Evolutionary conservation across 2,329 filamentous ascomycete species (phyloP).

Genomic region (Pestalotiopsis fici): DNA sequence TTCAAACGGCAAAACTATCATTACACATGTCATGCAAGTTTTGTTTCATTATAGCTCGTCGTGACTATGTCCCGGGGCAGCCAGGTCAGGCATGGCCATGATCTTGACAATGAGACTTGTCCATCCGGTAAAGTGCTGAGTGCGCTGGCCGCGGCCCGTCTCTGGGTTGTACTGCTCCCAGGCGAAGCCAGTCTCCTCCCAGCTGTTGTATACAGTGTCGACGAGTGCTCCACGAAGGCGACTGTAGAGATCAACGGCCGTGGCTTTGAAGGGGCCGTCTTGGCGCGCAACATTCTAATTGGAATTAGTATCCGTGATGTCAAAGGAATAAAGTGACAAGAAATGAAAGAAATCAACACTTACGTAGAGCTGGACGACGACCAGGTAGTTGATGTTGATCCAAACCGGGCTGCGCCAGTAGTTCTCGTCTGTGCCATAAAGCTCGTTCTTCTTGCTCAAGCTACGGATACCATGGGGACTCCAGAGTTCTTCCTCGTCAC

Average conservation of each 20-base stretch:
- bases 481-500: slow-evolving; percentile 84
- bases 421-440: slow-evolving; percentile 91
- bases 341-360: slow-evolving; percentile 34
- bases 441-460: slow-evolving; percentile 77
- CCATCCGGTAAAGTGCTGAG: slow-evolving; percentile 98
- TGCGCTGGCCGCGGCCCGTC: slow-evolving; percentile 89
- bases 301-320: neutral
- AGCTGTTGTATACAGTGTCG: slow-evolving; percentile 83
- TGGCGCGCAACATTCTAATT: slow-evolving; percentile 63
- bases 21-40: slow-evolving; percentile 1
- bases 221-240: slow-evolving; percentile 82
- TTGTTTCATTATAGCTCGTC: slow-evolving; percentile 4
- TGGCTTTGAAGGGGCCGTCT: slow-evolving; percentile 67
- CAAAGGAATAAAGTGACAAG: no score
- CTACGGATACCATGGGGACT: slow-evolving; percentile 86
- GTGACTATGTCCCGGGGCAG: neutral
- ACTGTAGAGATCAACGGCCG: slow-evolving; percentile 74
- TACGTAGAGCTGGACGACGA: slow-evolving; percentile 76
- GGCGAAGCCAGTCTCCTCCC: slow-evolving; percentile 90
- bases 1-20: neutral
- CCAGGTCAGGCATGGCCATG: slow-evolving; percentile 85
- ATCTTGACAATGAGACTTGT: slow-evolving; percentile 98
- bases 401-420: slow-evolving; percentile 96
- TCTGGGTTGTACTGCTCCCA: slow-evolving; percentile 99
- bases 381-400: slow-evolving; percentile 95